A percentile compares a stretch with the other conserved stretches of the same genome.
Evolutionary conservation across 2,329 filamentous ascomycete species (phyloP).

Genomic region (Colletotrichum musae): DNA sequence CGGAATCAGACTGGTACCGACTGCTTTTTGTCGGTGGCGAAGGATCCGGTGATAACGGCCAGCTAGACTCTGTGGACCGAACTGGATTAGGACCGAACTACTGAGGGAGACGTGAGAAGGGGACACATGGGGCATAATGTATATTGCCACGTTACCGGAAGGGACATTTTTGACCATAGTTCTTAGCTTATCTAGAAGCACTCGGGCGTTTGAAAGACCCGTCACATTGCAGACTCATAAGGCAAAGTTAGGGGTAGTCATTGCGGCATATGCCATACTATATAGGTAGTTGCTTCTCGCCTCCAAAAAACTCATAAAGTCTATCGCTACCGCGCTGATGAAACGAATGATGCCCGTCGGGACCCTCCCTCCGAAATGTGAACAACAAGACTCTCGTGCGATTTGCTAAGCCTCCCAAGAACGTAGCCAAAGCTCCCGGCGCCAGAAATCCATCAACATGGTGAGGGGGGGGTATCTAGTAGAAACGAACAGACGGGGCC

Average conservation of each 20-base stretch:
- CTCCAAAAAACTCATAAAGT: background rate
- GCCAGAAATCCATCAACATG: slow-evolving; percentile 38
- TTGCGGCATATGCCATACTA: slow-evolving; percentile 30
- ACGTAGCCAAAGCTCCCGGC: slow-evolving; percentile 15
- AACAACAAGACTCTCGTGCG: background rate
- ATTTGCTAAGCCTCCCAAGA: slow-evolving; percentile 29
- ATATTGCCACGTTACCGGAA: too few species aligned
- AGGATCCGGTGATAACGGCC: too few species aligned
- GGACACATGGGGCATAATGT: too few species aligned
- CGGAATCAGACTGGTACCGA: too few species aligned
- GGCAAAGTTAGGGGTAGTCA: slow-evolving; percentile 5
- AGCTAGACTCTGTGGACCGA: too few species aligned
- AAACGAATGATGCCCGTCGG: slow-evolving; percentile 33
- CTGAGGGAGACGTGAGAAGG: too few species aligned
- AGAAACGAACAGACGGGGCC: slow-evolving; percentile 38
- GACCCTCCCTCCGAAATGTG: background rate
- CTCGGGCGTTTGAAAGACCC: background rate
- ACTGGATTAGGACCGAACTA: too few species aligned
- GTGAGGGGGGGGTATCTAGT: slow-evolving; percentile 43
- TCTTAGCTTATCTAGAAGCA: too few species aligned
- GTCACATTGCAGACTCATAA: background rate
- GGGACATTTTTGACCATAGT: too few species aligned
- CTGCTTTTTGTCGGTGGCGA: too few species aligned
- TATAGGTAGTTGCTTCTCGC: background rate
- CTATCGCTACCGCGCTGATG: slow-evolving; percentile 11